A percentile compares a stretch with the other conserved stretches of the same genome.
Evolutionary conservation across 495 filamentous ascomycete species (phyloP).

Genomic region (Xylaria longipes): DNA sequence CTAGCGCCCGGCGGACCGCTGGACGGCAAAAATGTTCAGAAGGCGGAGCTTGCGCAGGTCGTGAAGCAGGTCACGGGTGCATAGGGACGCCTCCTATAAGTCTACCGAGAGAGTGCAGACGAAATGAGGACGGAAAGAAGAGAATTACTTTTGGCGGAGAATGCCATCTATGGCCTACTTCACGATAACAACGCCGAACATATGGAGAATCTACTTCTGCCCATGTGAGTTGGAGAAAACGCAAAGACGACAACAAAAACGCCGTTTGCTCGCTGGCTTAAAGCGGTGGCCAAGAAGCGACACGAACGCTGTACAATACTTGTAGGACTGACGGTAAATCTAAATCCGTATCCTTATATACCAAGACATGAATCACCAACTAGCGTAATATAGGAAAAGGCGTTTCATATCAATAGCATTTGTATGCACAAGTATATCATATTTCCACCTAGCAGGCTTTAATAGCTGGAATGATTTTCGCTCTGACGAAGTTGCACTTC

Average conservation of each 20-base stretch:
- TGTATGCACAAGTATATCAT: neutral
- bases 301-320: conserved; percentile 3
- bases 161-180: neutral
- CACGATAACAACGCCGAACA: neutral
- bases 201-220: neutral
- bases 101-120: neutral
- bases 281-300: neutral
- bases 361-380: neutral
- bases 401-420: neutral
- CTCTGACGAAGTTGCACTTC: neutral
- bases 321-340: conserved; percentile 2
- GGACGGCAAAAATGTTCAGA: conserved; percentile 48
- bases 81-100: neutral
- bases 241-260: no score
- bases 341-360: neutral
- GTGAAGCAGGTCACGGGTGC: conserved; percentile 38
- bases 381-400: conserved; percentile 3
- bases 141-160: neutral
- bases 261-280: neutral
- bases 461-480: neutral
- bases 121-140: neutral
- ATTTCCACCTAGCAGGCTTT: neutral
- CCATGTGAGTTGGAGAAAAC: neutral
- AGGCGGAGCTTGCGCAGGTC: conserved; percentile 39
- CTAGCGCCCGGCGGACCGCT: conserved; percentile 44